Conservation (phyloP, 2,329 filamentous ascomycete species). For the Talaromyces albobiverticillius region DNA sequence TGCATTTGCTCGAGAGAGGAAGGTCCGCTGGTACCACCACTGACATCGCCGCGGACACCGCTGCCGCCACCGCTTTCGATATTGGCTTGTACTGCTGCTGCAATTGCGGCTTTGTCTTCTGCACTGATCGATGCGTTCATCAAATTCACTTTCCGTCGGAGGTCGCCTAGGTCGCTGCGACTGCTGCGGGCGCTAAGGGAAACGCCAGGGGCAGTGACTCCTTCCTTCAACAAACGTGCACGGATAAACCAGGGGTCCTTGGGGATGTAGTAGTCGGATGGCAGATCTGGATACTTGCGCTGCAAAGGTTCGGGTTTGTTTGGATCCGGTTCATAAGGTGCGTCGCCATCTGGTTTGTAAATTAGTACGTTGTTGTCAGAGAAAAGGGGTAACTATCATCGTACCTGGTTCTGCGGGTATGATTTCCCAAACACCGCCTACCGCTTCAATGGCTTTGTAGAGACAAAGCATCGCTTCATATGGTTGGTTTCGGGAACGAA, state of each 20-base stretch:
- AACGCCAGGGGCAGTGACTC: conserved; percentile 58
- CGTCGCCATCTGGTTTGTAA: conserved; percentile 20
- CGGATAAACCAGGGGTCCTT: conserved; percentile 94
- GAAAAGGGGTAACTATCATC: conserved; percentile 13
- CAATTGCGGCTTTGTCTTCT: conserved; percentile 30
- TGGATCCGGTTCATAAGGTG: conserved; percentile 21
- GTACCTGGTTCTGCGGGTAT: conserved; percentile 42
- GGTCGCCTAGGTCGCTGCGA: conserved; percentile 40
- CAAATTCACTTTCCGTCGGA: conserved; percentile 37
- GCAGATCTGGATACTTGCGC: conserved; percentile 42
- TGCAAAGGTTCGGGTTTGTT: conserved; percentile 40
- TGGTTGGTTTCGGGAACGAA: conserved; percentile 87
- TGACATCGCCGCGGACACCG: conserved; percentile 18
- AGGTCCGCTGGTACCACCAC: conserved; percentile 30
- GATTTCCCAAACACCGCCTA: conserved; percentile 83
- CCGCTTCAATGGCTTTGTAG: conserved; percentile 82
- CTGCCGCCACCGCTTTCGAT: conserved; percentile 31
- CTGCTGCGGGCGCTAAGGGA: conserved; percentile 38
- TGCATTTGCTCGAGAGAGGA: conserved; percentile 34
- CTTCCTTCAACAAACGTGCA: conserved; percentile 81
- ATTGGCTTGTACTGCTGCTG: conserved; percentile 26
- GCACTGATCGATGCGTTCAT: conserved; percentile 30
- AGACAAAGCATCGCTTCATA: conserved; percentile 94
- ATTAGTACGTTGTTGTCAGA: background rate
- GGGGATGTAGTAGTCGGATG: conserved; percentile 73